These are phyloP conservation scores for Epicoccum sorghinum DNA, from an alignment of 2,329 filamentous ascomycete genomes.

Conservation along the genomic window DNA sequence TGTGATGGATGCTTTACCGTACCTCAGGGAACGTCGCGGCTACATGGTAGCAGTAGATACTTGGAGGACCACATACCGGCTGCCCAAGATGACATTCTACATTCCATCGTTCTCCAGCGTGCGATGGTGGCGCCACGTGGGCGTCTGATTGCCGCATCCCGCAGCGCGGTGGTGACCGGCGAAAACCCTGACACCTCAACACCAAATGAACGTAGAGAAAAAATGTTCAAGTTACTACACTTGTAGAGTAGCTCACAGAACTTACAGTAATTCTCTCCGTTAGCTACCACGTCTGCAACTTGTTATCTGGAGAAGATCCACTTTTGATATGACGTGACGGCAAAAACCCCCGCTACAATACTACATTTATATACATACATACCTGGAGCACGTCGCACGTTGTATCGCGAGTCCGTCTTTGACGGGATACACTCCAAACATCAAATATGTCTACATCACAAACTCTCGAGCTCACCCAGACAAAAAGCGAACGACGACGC, in stretches of 20 bases:
- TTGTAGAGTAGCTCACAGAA: not conserved
- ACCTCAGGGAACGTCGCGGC: too few species aligned
- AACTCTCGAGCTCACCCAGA: slow-evolving; percentile 6
- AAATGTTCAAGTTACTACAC: slow-evolving; percentile 1
- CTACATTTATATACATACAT: not conserved
- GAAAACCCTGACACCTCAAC: slow-evolving; percentile 11
- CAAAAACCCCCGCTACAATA: not conserved
- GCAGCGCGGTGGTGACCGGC: slow-evolving; percentile 4
- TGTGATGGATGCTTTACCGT: not conserved
- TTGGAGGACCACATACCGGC: too few species aligned
- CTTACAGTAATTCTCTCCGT: slow-evolving; percentile 9
- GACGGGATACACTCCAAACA: not conserved
- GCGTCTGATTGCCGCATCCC: slow-evolving; percentile 3
- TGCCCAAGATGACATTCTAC: too few species aligned
- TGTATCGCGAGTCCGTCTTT: not conserved
- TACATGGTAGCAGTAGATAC: too few species aligned
- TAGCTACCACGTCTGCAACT: slow-evolving; percentile 6
- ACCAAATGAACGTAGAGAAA: not conserved
- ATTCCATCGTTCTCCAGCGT: too few species aligned
- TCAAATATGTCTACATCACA: slow-evolving; percentile 10
- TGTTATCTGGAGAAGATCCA: slow-evolving; percentile 11
- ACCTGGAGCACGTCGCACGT: not conserved
- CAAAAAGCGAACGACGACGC: slow-evolving; percentile 4
- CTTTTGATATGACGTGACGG: slow-evolving; percentile 12
- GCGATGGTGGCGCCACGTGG: not conserved